Conservation (phyloP, 2,329 filamentous ascomycete species). For the Scedosporium dehoogii region DNA sequence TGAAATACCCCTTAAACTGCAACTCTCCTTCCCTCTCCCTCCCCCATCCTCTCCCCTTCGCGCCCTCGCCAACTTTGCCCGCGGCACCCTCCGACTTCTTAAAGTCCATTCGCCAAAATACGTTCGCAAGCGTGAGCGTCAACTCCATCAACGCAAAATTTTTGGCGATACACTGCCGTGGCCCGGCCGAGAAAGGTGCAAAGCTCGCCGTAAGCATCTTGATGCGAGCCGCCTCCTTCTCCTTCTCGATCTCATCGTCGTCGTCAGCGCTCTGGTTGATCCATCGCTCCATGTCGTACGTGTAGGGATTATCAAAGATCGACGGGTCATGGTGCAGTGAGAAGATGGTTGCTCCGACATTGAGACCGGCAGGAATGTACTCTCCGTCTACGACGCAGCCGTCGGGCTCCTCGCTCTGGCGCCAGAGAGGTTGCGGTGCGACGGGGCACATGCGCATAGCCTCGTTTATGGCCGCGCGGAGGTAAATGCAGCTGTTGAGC, state of each 20-base stretch:
- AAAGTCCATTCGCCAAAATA: slow-evolving; percentile 4
- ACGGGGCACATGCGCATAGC: slow-evolving; percentile 10
- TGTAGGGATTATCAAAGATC: slow-evolving; percentile 1
- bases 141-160: slow-evolving; percentile 6
- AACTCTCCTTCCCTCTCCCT: neutral
- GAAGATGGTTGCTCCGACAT: slow-evolving; percentile 4
- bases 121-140: slow-evolving; percentile 1
- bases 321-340: slow-evolving; percentile 1
- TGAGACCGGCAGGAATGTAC: slow-evolving; percentile 2
- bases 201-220: neutral
- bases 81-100: neutral
- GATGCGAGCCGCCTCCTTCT: neutral
- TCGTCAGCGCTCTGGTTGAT: neutral
- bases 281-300: slow-evolving; percentile 5
- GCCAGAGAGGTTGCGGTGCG: slow-evolving; percentile 3
- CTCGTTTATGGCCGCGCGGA: slow-evolving; percentile 27
- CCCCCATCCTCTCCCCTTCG: neutral
- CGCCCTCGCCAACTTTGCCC: neutral
- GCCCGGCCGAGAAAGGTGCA: slow-evolving; percentile 2
- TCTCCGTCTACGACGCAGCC: slow-evolving; percentile 4
- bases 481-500: slow-evolving; percentile 25
- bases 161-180: slow-evolving; percentile 5
- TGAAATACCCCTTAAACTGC: slow-evolving; percentile 4
- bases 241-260: neutral
- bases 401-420: neutral